Base-by-base conservation (phyloP, 352 stramenopile species). In the Pythium phragmitis region DNA sequence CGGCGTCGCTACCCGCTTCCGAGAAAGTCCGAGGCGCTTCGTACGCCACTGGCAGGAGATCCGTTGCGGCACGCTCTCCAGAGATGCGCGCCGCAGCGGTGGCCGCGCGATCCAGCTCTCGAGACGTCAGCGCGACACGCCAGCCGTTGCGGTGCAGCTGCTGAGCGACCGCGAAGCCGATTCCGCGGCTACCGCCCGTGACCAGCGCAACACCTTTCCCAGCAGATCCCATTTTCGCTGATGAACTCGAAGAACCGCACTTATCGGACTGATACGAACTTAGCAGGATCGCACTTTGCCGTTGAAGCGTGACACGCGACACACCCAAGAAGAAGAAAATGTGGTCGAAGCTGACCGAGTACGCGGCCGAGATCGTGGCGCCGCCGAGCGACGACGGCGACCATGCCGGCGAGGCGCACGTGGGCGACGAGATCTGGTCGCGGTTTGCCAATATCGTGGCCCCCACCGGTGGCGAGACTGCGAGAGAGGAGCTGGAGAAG, bases 131-230 rank as follows among this genome's bases (percentile, higher is more conserved):
- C 8, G 86, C 86, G 34, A 92, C 86, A 34, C 74, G 67, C 84
- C 83, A 94, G 26, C 84, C 86, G 30, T 75, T 61, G 30, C 33
- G 66, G 60, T 87, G 74, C 47, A 94, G 79, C 69, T 89, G 73
- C 51, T 73, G 70, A 19, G 84, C 83, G 28, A 94, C 70, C 11
- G 83, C 82, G 42, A 90, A 84, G 64, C 86, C 86, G 57, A 94
- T 94, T 67, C 86, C 86, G 33, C 82, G 74, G 56, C 84, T 94
- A 19, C 83, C 86, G 57, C 86, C 86, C 17, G 86, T 94, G 66
- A 94, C 83, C 26, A 94, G 73, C 50, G 80, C 85, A 30, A 73
- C 66, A 12, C 65, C 48, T 11, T 26, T 19, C 13, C 17, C 9
- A 16, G 49, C 47, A 16, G 51, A 14, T 34, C 37, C 49, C 63